Conservation (phyloP, 164 flowering plant genomes). For the Cinnamomum chago region DNA sequence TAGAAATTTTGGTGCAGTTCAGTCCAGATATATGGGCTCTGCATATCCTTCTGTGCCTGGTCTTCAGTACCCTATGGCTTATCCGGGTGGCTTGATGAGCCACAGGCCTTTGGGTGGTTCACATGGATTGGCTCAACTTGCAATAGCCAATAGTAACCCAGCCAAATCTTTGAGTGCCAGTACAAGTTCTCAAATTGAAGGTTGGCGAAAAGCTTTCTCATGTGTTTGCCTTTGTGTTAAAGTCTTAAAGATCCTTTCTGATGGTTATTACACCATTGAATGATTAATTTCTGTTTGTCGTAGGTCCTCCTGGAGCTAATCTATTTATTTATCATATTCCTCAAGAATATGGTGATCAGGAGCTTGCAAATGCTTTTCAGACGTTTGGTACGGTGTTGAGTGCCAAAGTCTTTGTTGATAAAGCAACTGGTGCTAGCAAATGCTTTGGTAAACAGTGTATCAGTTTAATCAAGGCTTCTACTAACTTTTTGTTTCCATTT, state of each 20-base stretch:
- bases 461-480: neutral
- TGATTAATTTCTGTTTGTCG: conserved; percentile 1
- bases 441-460: conserved; percentile 71
- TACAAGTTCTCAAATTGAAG: conserved; percentile 81
- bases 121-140: conserved; percentile 43
- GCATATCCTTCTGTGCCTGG: conserved; percentile 62
- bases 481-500: neutral
- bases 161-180: conserved; percentile 46
- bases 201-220: conserved; percentile 32
- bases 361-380: conserved; percentile 82
- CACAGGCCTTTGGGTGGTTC: conserved; percentile 59
- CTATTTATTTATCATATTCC: conserved; percentile 96
- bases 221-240: neutral
- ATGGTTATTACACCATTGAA: neutral
- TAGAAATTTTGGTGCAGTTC: conserved; percentile 55
- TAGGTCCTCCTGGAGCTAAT: conserved; percentile 99
- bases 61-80: conserved; percentile 70
- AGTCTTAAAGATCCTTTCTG: neutral
- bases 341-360: conserved; percentile 93
- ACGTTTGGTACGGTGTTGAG: conserved; percentile 84
- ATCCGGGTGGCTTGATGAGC: conserved; percentile 70
- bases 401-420: conserved; percentile 92
- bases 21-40: conserved; percentile 67
- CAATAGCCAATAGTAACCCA: conserved; percentile 38
- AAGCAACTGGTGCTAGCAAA: conserved; percentile 95